phyloP scores from a whole-genome alignment of 176 grass and related monocot species.

The Aegilops longissima region DNA sequence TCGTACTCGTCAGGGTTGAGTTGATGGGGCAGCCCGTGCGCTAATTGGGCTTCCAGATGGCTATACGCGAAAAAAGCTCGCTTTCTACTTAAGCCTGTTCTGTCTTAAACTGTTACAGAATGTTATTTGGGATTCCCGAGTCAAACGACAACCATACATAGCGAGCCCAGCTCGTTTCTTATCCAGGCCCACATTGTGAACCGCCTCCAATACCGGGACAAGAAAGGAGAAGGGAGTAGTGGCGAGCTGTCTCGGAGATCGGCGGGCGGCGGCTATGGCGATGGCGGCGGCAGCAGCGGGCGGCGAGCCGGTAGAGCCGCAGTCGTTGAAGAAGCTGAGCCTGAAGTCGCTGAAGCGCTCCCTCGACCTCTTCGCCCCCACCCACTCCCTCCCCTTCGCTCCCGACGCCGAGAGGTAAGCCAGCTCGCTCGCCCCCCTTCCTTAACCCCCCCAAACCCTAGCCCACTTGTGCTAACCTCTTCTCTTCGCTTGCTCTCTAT shows the following conservation, averaged over 20 bases:
- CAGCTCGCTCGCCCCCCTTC: background rate
- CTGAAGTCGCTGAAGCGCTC: constrained; percentile 76
- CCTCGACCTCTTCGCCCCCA: constrained; percentile 76
- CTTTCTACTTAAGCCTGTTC: no score
- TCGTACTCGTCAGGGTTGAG: no score
- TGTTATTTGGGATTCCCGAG: no score
- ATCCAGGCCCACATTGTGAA: background rate
- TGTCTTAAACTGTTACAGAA: no score
- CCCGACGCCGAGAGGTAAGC: constrained; percentile 63
- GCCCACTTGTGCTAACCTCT: background rate
- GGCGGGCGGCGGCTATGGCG: constrained; percentile 18
- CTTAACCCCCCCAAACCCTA: constrained; percentile 29
- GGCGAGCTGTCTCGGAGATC: background rate
- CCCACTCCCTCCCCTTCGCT: constrained; percentile 43
- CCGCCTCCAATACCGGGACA: background rate
- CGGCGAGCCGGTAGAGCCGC: constrained; percentile 64
- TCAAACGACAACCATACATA: no score
- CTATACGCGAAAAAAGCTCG: no score
- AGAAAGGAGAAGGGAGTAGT: background rate
- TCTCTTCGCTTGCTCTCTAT: background rate
- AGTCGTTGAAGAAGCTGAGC: constrained; percentile 92
- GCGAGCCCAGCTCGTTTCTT: background rate
- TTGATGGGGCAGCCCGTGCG: no score
- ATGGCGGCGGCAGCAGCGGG: constrained; percentile 19
- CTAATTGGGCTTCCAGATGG: no score